Conservation (phyloP, 2,329 filamentous ascomycete species). For the Fusarium humuli region DNA sequence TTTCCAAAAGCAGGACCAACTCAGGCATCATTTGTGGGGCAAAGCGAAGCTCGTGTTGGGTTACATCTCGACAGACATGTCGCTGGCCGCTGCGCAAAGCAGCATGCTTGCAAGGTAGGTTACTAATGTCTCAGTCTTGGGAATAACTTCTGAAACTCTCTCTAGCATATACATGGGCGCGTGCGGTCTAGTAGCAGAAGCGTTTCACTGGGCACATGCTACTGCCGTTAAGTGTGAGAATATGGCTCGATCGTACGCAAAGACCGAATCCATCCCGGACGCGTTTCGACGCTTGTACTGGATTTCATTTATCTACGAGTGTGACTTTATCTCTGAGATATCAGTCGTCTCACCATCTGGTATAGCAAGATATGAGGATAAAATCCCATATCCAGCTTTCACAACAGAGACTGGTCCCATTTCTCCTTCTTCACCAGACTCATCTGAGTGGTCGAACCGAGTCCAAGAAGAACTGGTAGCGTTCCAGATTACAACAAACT, state of each 20-base stretch:
- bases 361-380: constrained; percentile 47
- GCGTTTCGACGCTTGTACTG: constrained; percentile 46
- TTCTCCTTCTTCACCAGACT: not conserved
- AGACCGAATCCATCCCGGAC: constrained; percentile 21
- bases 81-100: constrained; percentile 44
- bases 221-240: constrained; percentile 47
- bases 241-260: constrained; percentile 30
- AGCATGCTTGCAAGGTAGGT: constrained; percentile 47
- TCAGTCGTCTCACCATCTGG: constrained; percentile 47
- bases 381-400: constrained; percentile 27
- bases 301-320: constrained; percentile 49
- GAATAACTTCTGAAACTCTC: not conserved
- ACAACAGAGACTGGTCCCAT: rapidly evolving
- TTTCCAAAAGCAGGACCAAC: no score
- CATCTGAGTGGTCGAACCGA: not conserved
- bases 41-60: constrained; percentile 44
- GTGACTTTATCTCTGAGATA: constrained; percentile 49
- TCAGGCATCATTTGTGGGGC: constrained; percentile 27
- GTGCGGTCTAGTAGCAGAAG: constrained; percentile 39
- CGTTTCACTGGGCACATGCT: constrained; percentile 44
- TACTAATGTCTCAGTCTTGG: rapidly evolving
- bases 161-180: constrained; percentile 45
- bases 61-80: constrained; percentile 33
- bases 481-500: constrained; percentile 50
- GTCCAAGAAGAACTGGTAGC: constrained; percentile 44